phyloP scores from a whole-genome alignment of 805 yeast species.

The Debaryomyces maramus region DNA sequence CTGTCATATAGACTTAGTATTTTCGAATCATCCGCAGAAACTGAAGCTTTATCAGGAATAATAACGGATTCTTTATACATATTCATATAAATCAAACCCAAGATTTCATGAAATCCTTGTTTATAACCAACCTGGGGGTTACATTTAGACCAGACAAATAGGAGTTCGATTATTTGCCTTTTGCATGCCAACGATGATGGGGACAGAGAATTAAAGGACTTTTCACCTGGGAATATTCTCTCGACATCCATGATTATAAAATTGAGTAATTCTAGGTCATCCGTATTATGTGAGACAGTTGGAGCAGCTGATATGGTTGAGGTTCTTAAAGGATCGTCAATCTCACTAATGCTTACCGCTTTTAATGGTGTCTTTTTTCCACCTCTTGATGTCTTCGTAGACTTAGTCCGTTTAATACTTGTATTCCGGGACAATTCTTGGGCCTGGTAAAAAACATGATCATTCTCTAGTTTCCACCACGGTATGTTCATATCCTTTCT shows the following conservation, averaged over 20 bases:
- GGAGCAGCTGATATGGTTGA: constrained; percentile 4
- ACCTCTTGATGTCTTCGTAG: constrained; percentile 2
- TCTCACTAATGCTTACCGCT: constrained; percentile 16
- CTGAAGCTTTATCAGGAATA: constrained; percentile 25
- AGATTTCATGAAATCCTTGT: constrained; percentile 57
- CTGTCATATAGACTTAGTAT: constrained; percentile 41
- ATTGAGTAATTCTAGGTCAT: constrained; percentile 42
- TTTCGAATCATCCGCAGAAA: constrained; percentile 28
- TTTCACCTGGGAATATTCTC: constrained; percentile 51
- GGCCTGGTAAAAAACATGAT: constrained; percentile 25
- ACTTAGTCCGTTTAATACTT: constrained; percentile 7
- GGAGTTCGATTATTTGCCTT: constrained; percentile 38
- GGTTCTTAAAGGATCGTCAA: constrained; percentile 19
- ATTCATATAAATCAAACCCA: constrained; percentile 48
- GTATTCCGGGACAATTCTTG: constrained; percentile 14
- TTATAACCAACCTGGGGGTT: constrained; percentile 48
- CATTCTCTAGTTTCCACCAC: constrained; percentile 35
- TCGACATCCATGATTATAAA: constrained; percentile 52
- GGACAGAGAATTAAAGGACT: constrained; percentile 20
- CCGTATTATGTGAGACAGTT: constrained; percentile 6
- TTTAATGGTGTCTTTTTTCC: constrained; percentile 13
- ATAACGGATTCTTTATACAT: constrained; percentile 36
- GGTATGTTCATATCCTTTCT: constrained; percentile 35
- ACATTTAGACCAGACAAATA: constrained; percentile 52
- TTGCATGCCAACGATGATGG: constrained; percentile 20